Conservation (phyloP, 257 asterid genomes). For the Leonotis leonurus region DNA sequence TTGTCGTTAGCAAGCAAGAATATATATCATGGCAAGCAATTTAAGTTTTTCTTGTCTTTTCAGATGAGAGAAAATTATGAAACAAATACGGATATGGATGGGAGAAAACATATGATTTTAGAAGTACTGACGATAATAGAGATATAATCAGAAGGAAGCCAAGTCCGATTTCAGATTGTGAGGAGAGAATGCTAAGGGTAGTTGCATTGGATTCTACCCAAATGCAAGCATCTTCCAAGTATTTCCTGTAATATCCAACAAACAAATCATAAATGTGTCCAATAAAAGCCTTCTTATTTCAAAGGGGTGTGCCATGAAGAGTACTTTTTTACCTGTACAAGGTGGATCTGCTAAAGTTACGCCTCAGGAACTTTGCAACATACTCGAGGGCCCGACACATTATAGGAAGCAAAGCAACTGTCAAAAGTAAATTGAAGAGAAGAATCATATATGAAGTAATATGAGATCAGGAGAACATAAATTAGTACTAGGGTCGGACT, state of each 20-base stretch:
- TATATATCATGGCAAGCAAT: not conserved
- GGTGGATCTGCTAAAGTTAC: slow-evolving; percentile 63
- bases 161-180: slow-evolving; percentile 76
- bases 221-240: slow-evolving; percentile 80
- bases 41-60: not conserved
- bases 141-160: slow-evolving; percentile 65
- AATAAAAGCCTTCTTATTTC: not conserved
- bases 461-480: slow-evolving; percentile 7
- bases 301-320: not conserved
- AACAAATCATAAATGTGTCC: not conserved
- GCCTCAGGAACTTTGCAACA: slow-evolving; percentile 71
- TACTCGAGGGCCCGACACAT: slow-evolving; percentile 66
- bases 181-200: slow-evolving; percentile 60
- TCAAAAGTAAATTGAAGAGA: slow-evolving; percentile 15
- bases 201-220: slow-evolving; percentile 82
- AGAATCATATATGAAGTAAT: not conserved
- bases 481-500: slow-evolving; percentile 18
- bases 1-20: not conserved
- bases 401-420: slow-evolving; percentile 91
- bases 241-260: slow-evolving; percentile 46
- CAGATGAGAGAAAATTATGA: not conserved
- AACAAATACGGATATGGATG: not conserved
- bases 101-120: not conserved
- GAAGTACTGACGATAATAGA: slow-evolving; percentile 63
- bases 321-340: slow-evolving; percentile 55